Evolutionary conservation across 1,139 yeast species (phyloP).

Genomic region (Debaryomyces sp.): DNA sequence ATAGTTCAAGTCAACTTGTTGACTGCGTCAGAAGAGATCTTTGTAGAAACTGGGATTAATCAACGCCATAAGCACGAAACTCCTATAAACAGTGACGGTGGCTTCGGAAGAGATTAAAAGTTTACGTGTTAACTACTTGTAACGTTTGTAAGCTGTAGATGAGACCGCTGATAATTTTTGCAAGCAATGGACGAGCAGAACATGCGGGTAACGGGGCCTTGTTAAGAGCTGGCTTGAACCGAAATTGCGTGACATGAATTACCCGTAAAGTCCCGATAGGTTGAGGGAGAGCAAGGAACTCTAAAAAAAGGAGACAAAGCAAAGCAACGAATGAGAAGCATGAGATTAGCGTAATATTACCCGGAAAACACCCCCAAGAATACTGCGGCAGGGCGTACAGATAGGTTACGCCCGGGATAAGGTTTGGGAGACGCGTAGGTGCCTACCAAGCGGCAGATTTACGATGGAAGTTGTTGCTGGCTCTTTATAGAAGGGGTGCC

Average conservation of each 20-base stretch:
- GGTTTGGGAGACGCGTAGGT: not conserved
- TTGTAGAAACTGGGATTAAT: not conserved
- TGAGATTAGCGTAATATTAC: not conserved
- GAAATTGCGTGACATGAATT: slow-evolving; percentile 5
- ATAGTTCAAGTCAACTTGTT: not conserved
- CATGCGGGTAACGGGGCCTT: not conserved
- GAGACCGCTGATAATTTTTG: not conserved
- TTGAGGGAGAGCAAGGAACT: not conserved
- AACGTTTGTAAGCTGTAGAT: slow-evolving; percentile 2
- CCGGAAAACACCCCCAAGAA: not conserved
- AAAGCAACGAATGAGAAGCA: not conserved
- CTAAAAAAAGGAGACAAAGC: not conserved
- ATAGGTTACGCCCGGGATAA: not conserved
- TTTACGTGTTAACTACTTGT: slow-evolving; percentile 6
- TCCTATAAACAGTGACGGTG: not conserved
- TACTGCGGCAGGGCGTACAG: not conserved
- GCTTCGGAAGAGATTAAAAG: not conserved
- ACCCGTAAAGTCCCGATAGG: slow-evolving; percentile 3
- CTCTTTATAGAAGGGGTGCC: not conserved
- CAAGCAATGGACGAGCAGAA: not conserved
- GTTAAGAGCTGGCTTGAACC: not conserved
- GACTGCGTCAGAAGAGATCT: not conserved
- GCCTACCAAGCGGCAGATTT: not conserved
- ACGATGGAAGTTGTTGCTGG: slow-evolving; percentile 1
- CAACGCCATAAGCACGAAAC: not conserved